Evolutionary conservation across 768 basidiomycete species (phyloP).

Genomic region (Cystobasidium onofrii): DNA sequence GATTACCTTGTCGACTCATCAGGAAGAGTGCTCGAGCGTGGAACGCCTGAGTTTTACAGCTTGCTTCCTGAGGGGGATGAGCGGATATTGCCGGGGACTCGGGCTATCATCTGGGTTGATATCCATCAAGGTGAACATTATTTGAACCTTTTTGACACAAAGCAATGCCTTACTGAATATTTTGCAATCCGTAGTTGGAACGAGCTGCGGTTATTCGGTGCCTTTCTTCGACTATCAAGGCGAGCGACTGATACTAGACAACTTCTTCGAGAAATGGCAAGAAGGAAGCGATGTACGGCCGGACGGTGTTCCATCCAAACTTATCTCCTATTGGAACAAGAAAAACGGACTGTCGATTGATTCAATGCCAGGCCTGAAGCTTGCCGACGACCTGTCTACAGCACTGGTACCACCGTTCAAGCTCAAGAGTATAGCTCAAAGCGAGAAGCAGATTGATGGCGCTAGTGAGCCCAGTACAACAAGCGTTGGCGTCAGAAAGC

Average conservation of each 20-base stretch:
- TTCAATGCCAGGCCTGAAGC: conserved; percentile 5
- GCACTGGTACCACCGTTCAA: conserved; percentile 11
- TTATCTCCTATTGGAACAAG: conserved; percentile 6
- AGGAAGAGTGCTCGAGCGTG: conserved; percentile 31
- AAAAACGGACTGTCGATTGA: conserved; percentile 18
- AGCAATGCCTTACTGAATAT: too few species aligned
- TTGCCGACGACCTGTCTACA: conserved; percentile 7
- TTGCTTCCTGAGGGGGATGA: conserved; percentile 26
- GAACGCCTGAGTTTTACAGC: conserved; percentile 24
- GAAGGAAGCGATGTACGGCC: conserved; percentile 9
- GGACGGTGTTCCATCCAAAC: not conserved
- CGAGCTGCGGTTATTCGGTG: conserved; percentile 32
- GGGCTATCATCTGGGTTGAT: conserved; percentile 36
- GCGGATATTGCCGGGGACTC: conserved; percentile 29
- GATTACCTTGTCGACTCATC: not conserved
- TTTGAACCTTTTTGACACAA: too few species aligned
- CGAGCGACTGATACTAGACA: conserved; percentile 11
- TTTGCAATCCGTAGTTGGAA: conserved; percentile 7
- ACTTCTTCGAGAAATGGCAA: conserved; percentile 14
- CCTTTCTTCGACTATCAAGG: conserved; percentile 31
- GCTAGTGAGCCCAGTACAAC: not conserved
- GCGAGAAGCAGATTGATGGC: not conserved
- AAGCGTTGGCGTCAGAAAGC: not conserved
- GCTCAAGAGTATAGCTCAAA: not conserved
- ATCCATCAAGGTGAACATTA: conserved; percentile 13